Conservation (phyloP, 2,329 filamentous ascomycete species). For the Alternaria longipes region DNA sequence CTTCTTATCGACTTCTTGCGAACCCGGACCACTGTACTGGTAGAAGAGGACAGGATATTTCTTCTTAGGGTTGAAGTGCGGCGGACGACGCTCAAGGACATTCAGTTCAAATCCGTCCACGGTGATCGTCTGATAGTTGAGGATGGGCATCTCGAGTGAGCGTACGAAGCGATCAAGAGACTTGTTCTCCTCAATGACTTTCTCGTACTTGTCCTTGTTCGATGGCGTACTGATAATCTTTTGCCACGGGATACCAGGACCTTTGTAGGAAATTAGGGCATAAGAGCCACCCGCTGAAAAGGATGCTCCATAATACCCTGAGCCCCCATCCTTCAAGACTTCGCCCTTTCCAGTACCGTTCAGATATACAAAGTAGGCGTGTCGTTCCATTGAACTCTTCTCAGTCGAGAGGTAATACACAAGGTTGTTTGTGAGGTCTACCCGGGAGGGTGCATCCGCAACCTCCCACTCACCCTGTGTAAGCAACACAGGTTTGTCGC, state of each 20-base stretch:
- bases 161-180: constrained; percentile 73
- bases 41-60: constrained; percentile 95
- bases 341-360: constrained; percentile 77
- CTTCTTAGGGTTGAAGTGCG: constrained; percentile 83
- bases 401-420: constrained; percentile 93
- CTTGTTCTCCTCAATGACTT: constrained; percentile 80
- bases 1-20: constrained; percentile 81
- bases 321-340: constrained; percentile 75
- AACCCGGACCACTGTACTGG: constrained; percentile 94
- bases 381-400: constrained; percentile 86
- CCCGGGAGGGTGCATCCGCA: constrained; percentile 79
- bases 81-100: constrained; percentile 84
- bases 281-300: constrained; percentile 87
- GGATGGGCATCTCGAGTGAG: constrained; percentile 81
- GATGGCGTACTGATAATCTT: constrained; percentile 86
- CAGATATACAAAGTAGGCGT: constrained; percentile 88
- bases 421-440: constrained; percentile 84
- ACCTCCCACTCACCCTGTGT: constrained; percentile 95
- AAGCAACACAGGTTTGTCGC: constrained; percentile 80
- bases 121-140: constrained; percentile 84
- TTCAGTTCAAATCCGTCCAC: constrained; percentile 79
- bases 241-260: constrained; percentile 89
- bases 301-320: constrained; percentile 82
- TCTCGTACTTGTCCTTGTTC: constrained; percentile 69
- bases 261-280: constrained; percentile 82